Evolutionary conservation across 1,284 basidiomycete species (phyloP).

Genomic region (Uromyces viciae-fabae): DNA sequence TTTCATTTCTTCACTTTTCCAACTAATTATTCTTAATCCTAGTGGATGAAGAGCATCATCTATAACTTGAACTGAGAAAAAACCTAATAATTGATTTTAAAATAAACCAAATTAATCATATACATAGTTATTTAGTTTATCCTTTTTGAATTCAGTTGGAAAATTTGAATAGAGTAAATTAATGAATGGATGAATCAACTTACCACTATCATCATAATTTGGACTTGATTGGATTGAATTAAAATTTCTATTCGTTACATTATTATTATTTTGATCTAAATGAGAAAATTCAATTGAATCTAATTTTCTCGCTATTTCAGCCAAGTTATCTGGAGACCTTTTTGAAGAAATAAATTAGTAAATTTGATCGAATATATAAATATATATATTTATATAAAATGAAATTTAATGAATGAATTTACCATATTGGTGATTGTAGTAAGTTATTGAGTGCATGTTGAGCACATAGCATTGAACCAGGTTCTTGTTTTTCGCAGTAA

Average conservation of each 20-base stretch:
- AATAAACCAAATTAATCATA: not conserved
- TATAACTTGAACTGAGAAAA: conserved; percentile 70
- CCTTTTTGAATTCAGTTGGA: no score
- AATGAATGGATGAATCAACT: conserved; percentile 1
- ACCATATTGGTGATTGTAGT: conserved; percentile 56
- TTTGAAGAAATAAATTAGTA: conserved; percentile 59
- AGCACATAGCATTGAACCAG: conserved; percentile 76
- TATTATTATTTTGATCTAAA: conserved; percentile 37
- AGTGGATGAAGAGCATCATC: conserved; percentile 69
- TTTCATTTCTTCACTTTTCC: conserved; percentile 78
- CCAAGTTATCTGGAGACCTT: conserved; percentile 74
- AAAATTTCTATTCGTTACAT: no score
- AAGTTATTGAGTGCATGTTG: conserved; percentile 76
- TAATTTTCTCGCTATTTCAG: conserved; percentile 68
- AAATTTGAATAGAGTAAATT: not conserved
- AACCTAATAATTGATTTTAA: conserved; percentile 59
- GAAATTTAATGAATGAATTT: conserved; percentile 58
- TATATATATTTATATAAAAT: not conserved
- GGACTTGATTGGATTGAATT: conserved; percentile 10
- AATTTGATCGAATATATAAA: conserved; percentile 37
- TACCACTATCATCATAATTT: conserved; percentile 43
- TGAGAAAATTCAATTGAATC: conserved; percentile 58
- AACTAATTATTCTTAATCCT: conserved; percentile 73
- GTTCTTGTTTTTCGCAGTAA: conserved; percentile 58
- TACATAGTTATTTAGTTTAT: no score